Evolutionary conservation across 2,329 filamentous ascomycete species (phyloP), one percentile per base, ranked within the genome.

Genomic region (Fusarium equiseti): DNA sequence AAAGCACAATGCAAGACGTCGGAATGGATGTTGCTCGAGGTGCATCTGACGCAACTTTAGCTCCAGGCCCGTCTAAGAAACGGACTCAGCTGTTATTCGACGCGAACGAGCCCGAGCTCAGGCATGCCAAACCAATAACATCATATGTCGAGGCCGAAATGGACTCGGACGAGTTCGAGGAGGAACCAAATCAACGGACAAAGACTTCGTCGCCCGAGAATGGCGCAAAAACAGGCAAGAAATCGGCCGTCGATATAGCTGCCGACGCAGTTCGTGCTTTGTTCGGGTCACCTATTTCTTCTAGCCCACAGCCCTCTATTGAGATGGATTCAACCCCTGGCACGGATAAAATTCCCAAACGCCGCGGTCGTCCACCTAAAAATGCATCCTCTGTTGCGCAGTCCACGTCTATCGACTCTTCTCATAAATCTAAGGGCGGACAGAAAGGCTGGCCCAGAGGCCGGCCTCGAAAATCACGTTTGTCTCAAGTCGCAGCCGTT

Each of bases 121-220:
- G 87, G 24, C 86, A 87, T 64, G 85, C 87, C 11, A 86, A 84
- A 68, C 86, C 87, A 8, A 83, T 77, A 70, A 70, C 81, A 31
- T 87, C 86, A 2, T 89, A 88, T 57, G 77, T 83, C 5, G 86
- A 87, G 51, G 85, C 85, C 31, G 82, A 87, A 45, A 38, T 68
- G 38, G 80, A 82, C 9, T 59, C 75, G 11, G 81, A 81, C 24
- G 78, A 79, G 10, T 81, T 83, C 6, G 84, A 87, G 32, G 83
- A 83, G 18, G 78, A 84, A 13, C 81, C 84, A 38, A 69, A 78
- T n/a, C 59, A 81, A 63, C 53, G 57, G 40, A 31, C 31, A 12
- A 45, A 27, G 40, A 26, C 63, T 16, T 52, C 43, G 24, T 58
- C 69, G 24, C 57, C 67, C 42, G 56, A 58, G 38, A 45, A 44